Base-by-base conservation (phyloP, 768 basidiomycete species). In the Amanita jacksonii region DNA sequence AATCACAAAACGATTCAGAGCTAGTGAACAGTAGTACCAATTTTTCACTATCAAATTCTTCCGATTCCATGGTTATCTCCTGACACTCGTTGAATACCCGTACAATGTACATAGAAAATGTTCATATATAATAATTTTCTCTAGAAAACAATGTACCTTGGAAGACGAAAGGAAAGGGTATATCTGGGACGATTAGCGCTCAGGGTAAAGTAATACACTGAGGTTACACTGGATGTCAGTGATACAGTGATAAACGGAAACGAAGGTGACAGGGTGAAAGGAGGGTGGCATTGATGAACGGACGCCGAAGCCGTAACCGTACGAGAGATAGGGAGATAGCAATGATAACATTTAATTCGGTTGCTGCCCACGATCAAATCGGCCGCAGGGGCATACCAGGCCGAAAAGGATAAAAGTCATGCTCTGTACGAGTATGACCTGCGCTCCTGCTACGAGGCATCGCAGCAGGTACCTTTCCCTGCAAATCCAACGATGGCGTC, bases 41-140 rank as follows among this genome's bases (percentile, higher is more conserved):
- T 15, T 43, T 59, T 30, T 48, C 55, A 3, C 53, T 60, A 50
- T 46, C 7, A 24, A 46, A 22, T 24, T 25, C 47, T 23, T 34
- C 49, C 37, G 55, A 55, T n/a, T 15, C 41, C 7, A 51, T 56
- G 37, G 10, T 44, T 8, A 43, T 51, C 20, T 32, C 36, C 30
- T 58, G 41, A 47, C 19, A 15, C 12, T 30, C 24, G 6, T 19
- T 41, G 28, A 24, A 27, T 44, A 25, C 9, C 33, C 28, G 35
- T 18, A 36, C 24, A 24, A 22, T n/a, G 16, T 20, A 28, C 19
- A 42, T 34, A 23, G 7, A 31, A 19, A 27, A 20, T 12, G 1
- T 10, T 32, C 12, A 31, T 16, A 10, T 22, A 23, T 13, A 20
- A 40, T 27, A 25, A 12, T 28, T 40, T 15, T 32, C 8, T n/a